Percentiles rank a stretch among this genome's conserved stretches.
Evolutionary conservation across 1,284 basidiomycete genomes (phyloP).

Genomic region (Ceratobasidium sp.): DNA sequence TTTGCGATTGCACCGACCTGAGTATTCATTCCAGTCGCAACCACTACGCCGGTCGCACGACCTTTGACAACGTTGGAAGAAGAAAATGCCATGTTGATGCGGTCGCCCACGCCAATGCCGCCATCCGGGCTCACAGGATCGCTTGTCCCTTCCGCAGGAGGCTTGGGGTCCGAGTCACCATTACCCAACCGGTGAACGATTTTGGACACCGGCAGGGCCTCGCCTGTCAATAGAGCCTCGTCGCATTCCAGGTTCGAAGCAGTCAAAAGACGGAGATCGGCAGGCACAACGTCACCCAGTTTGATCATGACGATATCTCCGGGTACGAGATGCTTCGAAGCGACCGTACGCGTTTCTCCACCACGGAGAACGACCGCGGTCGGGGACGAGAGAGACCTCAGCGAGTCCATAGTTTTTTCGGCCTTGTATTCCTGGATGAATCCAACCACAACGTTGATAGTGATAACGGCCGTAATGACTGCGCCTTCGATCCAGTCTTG

Average conservation of each 20-base stretch:
- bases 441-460: slow-evolving; percentile 51
- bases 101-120: slow-evolving; percentile 35
- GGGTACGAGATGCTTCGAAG: slow-evolving; percentile 65
- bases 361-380: slow-evolving; percentile 65
- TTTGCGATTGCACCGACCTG: background rate
- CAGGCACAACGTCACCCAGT: slow-evolving; percentile 65
- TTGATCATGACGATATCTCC: slow-evolving; percentile 65
- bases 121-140: too few relatives aligned
- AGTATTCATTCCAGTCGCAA: slow-evolving; percentile 35
- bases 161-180: slow-evolving; percentile 14
- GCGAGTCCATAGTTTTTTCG: slow-evolving; percentile 64
- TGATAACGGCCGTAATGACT: slow-evolving; percentile 67
- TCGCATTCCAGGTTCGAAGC: slow-evolving; percentile 30
- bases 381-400: slow-evolving; percentile 63
- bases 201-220: slow-evolving; percentile 35
- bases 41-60: slow-evolving; percentile 30
- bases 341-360: slow-evolving; percentile 57
- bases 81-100: slow-evolving; percentile 33
- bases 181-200: slow-evolving; percentile 7
- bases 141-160: slow-evolving; percentile 22
- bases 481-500: slow-evolving; percentile 68
- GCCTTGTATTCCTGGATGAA: slow-evolving; percentile 63
- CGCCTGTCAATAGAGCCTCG: slow-evolving; percentile 35
- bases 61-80: slow-evolving; percentile 34
- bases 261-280: slow-evolving; percentile 70